These are phyloP conservation scores for Globisporangium echinulatum DNA, from an alignment of 352 stramenopile genomes.

Conservation along the genomic window DNA sequence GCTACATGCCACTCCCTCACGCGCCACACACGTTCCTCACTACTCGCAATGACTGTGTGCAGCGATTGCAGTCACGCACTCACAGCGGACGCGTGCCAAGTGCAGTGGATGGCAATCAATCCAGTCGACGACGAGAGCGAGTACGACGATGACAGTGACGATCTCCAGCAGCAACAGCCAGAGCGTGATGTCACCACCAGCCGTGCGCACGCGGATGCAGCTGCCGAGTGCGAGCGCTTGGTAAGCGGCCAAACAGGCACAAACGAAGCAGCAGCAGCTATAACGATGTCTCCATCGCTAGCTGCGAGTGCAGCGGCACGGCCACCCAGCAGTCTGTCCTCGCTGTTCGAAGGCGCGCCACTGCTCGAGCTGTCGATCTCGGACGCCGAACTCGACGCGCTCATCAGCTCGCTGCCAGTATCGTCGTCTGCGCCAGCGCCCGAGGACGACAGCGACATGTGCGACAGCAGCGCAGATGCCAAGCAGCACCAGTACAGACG, in stretches of 20 bases:
- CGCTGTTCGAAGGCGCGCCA: conserved; percentile 15
- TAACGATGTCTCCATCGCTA: neutral
- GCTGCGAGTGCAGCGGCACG: neutral
- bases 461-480: conserved; percentile 1
- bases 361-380: conserved; percentile 50
- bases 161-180: neutral
- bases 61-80: neutral
- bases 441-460: neutral
- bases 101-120: conserved; percentile 69
- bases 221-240: neutral
- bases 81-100: conserved; percentile 42
- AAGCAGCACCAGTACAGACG: neutral
- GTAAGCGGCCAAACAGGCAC: too few relatives aligned
- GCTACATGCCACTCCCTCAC: too few relatives aligned
- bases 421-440: neutral
- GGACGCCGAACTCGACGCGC: conserved; percentile 46
- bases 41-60: neutral
- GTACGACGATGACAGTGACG: conserved; percentile 1
- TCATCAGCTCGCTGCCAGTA: conserved; percentile 33
- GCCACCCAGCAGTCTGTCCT: conserved; percentile 2
- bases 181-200: neutral
- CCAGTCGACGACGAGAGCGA: conserved; percentile 33
- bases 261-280: too few relatives aligned
- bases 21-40: neutral
- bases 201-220: neutral